phyloP scores from a whole-genome alignment of 164 flowering plant genomes.

The Chloranthus sessilifolius region DNA sequence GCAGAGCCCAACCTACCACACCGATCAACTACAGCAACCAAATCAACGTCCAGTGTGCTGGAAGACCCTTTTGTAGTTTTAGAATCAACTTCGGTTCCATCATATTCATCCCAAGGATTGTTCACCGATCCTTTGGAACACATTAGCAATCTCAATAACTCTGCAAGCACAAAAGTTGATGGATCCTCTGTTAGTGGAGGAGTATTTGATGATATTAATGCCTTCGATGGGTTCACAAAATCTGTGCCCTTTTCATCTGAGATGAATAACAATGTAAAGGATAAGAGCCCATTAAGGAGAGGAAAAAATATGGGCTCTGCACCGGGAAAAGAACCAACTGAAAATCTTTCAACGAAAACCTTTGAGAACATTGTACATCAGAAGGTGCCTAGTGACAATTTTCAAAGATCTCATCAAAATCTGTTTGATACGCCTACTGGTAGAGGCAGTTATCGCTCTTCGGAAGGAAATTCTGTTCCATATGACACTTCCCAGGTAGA shows the following conservation, averaged over 20 bases:
- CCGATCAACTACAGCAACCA: conserved; percentile 28
- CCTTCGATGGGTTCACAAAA: conserved; percentile 42
- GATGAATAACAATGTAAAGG: conserved; percentile 25
- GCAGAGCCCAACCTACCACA: conserved; percentile 27
- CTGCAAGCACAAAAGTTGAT: conserved; percentile 30
- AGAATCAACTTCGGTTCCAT: conserved; percentile 38
- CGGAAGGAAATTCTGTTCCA: conserved; percentile 26
- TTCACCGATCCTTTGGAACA: conserved; percentile 55
- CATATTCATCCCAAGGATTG: conserved; percentile 31
- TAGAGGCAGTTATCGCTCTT: conserved; percentile 33
- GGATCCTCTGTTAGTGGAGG: conserved; percentile 33
- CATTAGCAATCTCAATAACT: conserved; percentile 30
- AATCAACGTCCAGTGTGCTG: conserved; percentile 27
- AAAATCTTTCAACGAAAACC: conserved; percentile 29
- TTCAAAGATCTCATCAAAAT: conserved; percentile 37
- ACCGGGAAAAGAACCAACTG: conserved; percentile 30
- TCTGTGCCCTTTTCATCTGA: conserved; percentile 44
- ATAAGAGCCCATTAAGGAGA: conserved; percentile 32
- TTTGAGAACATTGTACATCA: conserved; percentile 31
- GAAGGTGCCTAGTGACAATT: conserved; percentile 33
- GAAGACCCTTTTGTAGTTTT: conserved; percentile 72
- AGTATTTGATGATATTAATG: conserved; percentile 55
- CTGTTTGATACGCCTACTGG: conserved; percentile 50
- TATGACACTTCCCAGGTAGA: conserved; percentile 31
- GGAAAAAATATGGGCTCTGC: conserved; percentile 20